Percentiles rank a stretch among this genome's conserved stretches.
Conservation (phyloP, 495 filamentous ascomycete species). For the Aspergillus mulundensis region DNA sequence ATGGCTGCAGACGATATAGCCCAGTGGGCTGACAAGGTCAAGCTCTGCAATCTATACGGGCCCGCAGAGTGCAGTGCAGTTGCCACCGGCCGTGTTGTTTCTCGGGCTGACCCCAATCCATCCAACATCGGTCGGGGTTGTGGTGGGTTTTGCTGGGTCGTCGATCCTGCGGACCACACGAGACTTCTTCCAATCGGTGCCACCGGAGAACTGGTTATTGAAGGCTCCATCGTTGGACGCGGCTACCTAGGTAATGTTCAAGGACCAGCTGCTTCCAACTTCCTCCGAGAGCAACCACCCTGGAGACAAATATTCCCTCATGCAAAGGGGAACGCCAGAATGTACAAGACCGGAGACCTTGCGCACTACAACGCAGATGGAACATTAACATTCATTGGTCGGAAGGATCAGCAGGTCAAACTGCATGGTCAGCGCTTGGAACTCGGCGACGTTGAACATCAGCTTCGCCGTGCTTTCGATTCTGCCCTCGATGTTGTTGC, state of each 20-base stretch:
- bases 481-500: not conserved
- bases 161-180: not conserved
- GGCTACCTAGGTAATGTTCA: conserved; percentile 18
- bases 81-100: not conserved
- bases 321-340: not conserved
- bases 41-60: conserved; percentile 8
- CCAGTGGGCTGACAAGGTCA: conserved; percentile 15
- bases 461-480: not conserved
- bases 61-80: conserved; percentile 2
- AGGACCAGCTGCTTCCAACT: conserved; percentile 18
- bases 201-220: conserved; percentile 45
- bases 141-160: not conserved
- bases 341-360: conserved; percentile 27
- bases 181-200: conserved; percentile 35
- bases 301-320: conserved; percentile 24
- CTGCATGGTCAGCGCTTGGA: conserved; percentile 15
- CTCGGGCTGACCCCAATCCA: not conserved
- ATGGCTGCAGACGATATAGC: conserved; percentile 11
- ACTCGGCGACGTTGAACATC: conserved; percentile 30
- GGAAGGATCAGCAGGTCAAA: conserved; percentile 29
- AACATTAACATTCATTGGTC: conserved; percentile 32
- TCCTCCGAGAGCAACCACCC: not conserved
- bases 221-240: conserved; percentile 29
- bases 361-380: conserved; percentile 29
- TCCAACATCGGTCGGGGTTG: not conserved